Conservation (phyloP, 2,329 filamentous ascomycete species). For the Fusarium guadeloupense region DNA sequence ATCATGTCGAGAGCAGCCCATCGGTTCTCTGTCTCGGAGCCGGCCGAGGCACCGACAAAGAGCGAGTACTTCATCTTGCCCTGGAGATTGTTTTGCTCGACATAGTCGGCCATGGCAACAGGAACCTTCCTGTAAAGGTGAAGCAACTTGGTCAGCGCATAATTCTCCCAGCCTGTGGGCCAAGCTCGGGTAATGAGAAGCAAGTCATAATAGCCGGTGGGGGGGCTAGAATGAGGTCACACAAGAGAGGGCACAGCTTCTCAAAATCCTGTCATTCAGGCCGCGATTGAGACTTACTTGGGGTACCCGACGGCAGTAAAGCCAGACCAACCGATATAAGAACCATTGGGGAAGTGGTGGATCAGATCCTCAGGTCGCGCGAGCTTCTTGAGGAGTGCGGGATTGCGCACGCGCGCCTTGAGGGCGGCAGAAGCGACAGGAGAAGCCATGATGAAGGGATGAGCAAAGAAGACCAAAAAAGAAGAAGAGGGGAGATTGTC, state of each 20-base stretch:
- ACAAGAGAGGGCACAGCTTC: background rate
- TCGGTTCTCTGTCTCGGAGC: constrained; percentile 89
- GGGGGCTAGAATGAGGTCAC: constrained; percentile 4
- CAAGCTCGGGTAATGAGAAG: constrained; percentile 29
- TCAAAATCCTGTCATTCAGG: background rate
- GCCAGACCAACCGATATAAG: constrained; percentile 91
- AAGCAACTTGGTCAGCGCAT: constrained; percentile 23
- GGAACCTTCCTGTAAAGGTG: constrained; percentile 75
- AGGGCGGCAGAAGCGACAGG: constrained; percentile 75
- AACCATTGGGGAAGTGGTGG: constrained; percentile 80
- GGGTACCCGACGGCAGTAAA: constrained; percentile 92
- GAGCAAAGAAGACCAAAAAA: constrained; percentile 17
- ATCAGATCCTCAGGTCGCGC: constrained; percentile 82
- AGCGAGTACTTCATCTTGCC: constrained; percentile 86
- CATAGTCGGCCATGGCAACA: constrained; percentile 84
- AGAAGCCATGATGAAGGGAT: constrained; percentile 54
- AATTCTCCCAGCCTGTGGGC: background rate
- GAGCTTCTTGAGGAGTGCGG: constrained; percentile 82
- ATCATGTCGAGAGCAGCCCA: constrained; percentile 95
- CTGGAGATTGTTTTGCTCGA: constrained; percentile 85
- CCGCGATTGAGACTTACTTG: constrained; percentile 59
- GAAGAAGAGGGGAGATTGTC: constrained; percentile 36
- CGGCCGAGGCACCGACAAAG: constrained; percentile 90
- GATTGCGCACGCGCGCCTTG: constrained; percentile 77
- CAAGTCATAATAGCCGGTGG: constrained; percentile 26